Base-by-base conservation (phyloP, 163 green algal species). In the Scenedesmus sp. region DNA sequence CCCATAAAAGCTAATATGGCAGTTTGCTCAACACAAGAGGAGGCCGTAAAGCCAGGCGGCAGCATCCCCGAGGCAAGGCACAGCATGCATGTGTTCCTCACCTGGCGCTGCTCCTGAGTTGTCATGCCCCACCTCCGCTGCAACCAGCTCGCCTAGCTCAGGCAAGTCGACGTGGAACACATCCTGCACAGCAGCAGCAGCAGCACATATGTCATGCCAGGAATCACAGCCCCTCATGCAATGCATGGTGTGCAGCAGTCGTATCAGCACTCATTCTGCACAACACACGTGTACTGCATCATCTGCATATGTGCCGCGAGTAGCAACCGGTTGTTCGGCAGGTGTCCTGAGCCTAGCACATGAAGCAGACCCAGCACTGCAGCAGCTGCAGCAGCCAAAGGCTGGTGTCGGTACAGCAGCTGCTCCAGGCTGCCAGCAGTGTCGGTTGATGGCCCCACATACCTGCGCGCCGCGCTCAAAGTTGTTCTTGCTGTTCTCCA, bases 51-150 rank as follows among this genome's bases (percentile, higher is more conserved):
- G 20, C 22, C 4, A n/a, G 20, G 56, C 56, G 4, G 20, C 12
- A 22, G 1, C 56, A 70, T 6, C 1, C n/a, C n/a, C 20, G 7
- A 76, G 30, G 65, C 65, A 76, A 18, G 30, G 7, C 7, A 37
- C 5, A 4, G 18, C 30, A 4, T 22, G 65, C 65, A 18, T 22
- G 30, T 18, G 61, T 3, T 76, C 30, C 65, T 40, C 30, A 76
- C 94, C 94, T 7, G 92, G 83, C 43, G 86, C 90, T 12, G 86
- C 46, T 22, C 94, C 94, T 24, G 73, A 87, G 92, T 96, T 95
- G 85, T 96, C 94, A 56, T 96, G 94, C 37, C 93, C 93, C 59
- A 97, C 93, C 76, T 95, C 92, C 13, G 95, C 88, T 70, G 92
- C 89, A 2, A 84, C 70, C 46, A 96, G 76, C 26, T 92, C 91